phyloP scores from a whole-genome alignment of 1,139 yeast species.

The Hyphopichia burtonii region DNA sequence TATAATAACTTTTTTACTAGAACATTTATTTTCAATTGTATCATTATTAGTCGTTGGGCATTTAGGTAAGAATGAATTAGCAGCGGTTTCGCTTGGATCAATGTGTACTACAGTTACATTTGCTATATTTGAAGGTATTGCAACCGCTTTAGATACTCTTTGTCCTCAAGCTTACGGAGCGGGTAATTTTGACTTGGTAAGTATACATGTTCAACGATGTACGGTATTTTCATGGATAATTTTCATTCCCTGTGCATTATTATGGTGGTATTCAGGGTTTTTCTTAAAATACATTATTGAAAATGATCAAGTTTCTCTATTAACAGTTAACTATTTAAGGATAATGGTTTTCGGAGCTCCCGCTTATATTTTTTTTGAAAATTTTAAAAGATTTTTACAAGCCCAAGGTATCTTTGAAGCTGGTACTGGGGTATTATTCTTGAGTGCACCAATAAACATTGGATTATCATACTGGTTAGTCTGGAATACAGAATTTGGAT shows the following conservation, averaged over 20 bases:
- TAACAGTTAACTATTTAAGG: slow-evolving; percentile 66
- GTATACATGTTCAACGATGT: slow-evolving; percentile 65
- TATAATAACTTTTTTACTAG: slow-evolving; percentile 64
- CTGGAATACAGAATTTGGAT: slow-evolving; percentile 67
- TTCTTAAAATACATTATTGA: slow-evolving; percentile 54
- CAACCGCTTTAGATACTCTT: slow-evolving; percentile 83
- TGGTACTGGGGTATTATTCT: slow-evolving; percentile 70
- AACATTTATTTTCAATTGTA: slow-evolving; percentile 70
- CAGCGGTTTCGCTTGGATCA: slow-evolving; percentile 82
- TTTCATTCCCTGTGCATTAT: slow-evolving; percentile 59
- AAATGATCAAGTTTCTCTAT: slow-evolving; percentile 56
- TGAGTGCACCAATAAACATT: slow-evolving; percentile 80
- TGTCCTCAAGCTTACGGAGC: slow-evolving; percentile 86
- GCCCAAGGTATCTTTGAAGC: slow-evolving; percentile 95
- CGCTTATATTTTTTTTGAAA: slow-evolving; percentile 80
- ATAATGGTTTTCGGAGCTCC: slow-evolving; percentile 77
- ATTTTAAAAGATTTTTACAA: slow-evolving; percentile 78
- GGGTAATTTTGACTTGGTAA: slow-evolving; percentile 58
- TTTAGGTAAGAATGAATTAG: slow-evolving; percentile 67
- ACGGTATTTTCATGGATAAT: slow-evolving; percentile 53
- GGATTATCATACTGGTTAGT: slow-evolving; percentile 72
- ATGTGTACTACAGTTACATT: slow-evolving; percentile 86
- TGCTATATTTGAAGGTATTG: slow-evolving; percentile 83
- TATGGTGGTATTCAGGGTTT: slow-evolving; percentile 67
- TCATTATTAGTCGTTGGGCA: slow-evolving; percentile 73